Percentiles rank a stretch among this genome's conserved stretches.
Evolutionary conservation across 169 alveolate genomes (phyloP).

Genomic region (Plasmodium relictum): DNA sequence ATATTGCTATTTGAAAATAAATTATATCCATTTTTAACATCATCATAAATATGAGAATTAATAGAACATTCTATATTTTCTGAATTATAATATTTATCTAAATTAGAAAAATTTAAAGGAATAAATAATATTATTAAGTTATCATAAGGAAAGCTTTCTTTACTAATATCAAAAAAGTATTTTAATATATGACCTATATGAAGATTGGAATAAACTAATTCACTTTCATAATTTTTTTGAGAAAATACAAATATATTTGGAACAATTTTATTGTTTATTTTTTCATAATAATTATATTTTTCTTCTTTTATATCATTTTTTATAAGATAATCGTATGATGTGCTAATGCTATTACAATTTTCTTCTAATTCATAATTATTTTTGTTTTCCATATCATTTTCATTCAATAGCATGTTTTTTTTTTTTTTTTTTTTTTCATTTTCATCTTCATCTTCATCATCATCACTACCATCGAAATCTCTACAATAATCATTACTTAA

Average conservation of each 20-base stretch:
- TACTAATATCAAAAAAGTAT: conserved; percentile 50
- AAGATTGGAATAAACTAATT: conserved; percentile 22
- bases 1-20: conserved; percentile 56
- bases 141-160: conserved; percentile 61
- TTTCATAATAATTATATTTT: conserved; percentile 21
- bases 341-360: background rate
- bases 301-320: conserved; percentile 12
- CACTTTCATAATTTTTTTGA: conserved; percentile 17
- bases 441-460: background rate
- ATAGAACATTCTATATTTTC: conserved; percentile 55
- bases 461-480: conserved; percentile 1
- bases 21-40: conserved; percentile 57
- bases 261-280: conserved; percentile 42
- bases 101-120: conserved; percentile 34
- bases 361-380: conserved; percentile 1
- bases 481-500: conserved; percentile 1
- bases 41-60: conserved; percentile 42
- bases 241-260: conserved; percentile 70
- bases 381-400: background rate
- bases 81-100: conserved; percentile 33
- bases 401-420: background rate
- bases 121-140: conserved; percentile 47
- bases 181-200: conserved; percentile 61
- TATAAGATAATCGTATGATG: conserved; percentile 11
- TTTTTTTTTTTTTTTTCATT: background rate